Base-by-base conservation (phyloP, 108 stramenopile species). In the Pseudonitzschia delicatissima region DNA sequence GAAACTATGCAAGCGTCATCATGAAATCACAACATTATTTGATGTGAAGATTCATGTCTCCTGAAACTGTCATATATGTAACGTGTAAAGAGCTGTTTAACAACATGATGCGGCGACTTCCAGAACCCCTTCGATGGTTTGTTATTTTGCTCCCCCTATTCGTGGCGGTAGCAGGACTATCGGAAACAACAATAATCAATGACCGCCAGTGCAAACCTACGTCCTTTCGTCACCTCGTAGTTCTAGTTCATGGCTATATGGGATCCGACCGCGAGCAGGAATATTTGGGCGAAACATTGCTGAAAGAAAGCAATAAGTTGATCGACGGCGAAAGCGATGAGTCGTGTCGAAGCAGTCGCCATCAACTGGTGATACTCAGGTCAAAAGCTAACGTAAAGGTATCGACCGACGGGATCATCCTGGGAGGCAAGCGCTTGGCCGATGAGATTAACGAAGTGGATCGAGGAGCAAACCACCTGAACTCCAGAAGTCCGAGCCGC, bases 201-300 rank as follows among this genome's bases (percentile, higher is more conserved):
- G 11, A n/a, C n/a, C n/a, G n/a, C n/a, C n/a, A n/a, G n/a, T n/a
- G n/a, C n/a, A n/a, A n/a, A n/a, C n/a, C n/a, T n/a, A n/a, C n/a
- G n/a, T n/a, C n/a, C 0, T 51, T 9, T 23, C 27, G 11, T 23
- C 92, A 93, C 64, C 74, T 88, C 53, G 71, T 90, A 21, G 77
- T 93, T 33, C 57, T 93, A 9, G 82, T 93, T 4, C 92, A 93
- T 71, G 92, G 92, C 31, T 85, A 80, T 76, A 57, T 90, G 55
- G 92, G 91, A 13, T 88, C 87, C 64, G 77, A 83, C 13, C 29
- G 64, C 51, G 92, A 93, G 74, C 73, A 88, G 82, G 77, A 63
- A 6, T 87, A 83, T 63, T 60, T 93, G 23, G 66, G 82, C 26
- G 55, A 74, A 27, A 51, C 81, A 4, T 74, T 51, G 23, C 20